These are phyloP conservation scores for Scedosporium apiospermum DNA, from an alignment of 2,329 filamentous ascomycete species.

Conservation along the genomic window DNA sequence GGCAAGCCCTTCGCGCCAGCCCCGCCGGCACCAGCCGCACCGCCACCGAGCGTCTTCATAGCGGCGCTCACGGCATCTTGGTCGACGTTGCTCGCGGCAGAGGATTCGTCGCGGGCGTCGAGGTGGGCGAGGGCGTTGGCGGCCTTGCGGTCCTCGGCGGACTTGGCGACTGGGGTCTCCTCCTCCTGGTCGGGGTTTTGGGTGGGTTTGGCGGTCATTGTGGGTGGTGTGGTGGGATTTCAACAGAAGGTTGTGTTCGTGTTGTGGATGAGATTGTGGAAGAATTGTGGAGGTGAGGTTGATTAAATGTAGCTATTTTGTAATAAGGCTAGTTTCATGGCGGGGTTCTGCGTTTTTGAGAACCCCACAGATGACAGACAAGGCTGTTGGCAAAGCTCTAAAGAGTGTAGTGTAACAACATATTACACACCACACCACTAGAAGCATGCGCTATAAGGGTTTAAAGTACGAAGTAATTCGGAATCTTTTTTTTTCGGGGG, in stretches of 20 bases:
- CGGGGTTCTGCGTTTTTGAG: not conserved
- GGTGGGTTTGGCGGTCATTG: slow-evolving; percentile 35
- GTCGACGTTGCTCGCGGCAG: slow-evolving; percentile 49
- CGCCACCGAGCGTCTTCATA: slow-evolving; percentile 48
- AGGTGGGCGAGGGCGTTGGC: slow-evolving; percentile 64
- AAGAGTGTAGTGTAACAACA: too few relatives aligned
- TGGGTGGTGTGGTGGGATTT: slow-evolving; percentile 43
- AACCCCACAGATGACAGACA: not conserved
- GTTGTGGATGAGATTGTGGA: not conserved
- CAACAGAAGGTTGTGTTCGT: slow-evolving; percentile 37
- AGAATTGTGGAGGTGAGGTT: not conserved
- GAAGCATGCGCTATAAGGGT: too few relatives aligned
- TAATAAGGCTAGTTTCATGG: not conserved
- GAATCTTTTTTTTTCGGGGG: too few relatives aligned
- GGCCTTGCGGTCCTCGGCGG: slow-evolving; percentile 68
- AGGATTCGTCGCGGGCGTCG: slow-evolving; percentile 43
- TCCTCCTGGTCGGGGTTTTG: slow-evolving; percentile 44
- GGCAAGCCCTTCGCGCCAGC: slow-evolving; percentile 13
- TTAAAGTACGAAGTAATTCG: too few relatives aligned
- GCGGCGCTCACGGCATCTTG: slow-evolving; percentile 62
- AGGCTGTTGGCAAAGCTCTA: not conserved
- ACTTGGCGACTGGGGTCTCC: slow-evolving; percentile 45
- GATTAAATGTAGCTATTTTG: not conserved
- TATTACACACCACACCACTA: too few relatives aligned
- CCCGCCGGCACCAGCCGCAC: slow-evolving; percentile 16